Conservation (phyloP, 352 stramenopile species). For the Phytopythium delawarense region DNA sequence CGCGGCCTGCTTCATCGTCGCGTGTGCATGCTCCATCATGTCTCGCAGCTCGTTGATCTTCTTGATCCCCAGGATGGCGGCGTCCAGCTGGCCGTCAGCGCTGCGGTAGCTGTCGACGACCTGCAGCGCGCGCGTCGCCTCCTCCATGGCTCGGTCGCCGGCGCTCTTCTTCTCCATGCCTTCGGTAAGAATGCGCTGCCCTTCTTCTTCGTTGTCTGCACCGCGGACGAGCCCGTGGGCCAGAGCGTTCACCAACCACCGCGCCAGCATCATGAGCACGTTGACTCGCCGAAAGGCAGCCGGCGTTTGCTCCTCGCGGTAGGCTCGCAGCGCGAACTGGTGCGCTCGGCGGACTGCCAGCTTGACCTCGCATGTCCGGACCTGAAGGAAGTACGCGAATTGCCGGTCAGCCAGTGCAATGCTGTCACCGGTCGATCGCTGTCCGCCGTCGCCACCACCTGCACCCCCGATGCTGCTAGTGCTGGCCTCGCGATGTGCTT, state of each 20-base stretch:
- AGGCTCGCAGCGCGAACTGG: constrained; percentile 40
- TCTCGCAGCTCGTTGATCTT: constrained; percentile 52
- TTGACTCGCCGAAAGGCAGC: constrained; percentile 26
- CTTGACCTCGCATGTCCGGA: constrained; percentile 68
- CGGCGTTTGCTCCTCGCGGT: constrained; percentile 32
- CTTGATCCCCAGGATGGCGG: constrained; percentile 45
- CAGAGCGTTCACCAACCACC: constrained; percentile 67
- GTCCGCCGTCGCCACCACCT: neutral
- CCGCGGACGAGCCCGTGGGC: constrained; percentile 62
- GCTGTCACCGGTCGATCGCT: constrained; percentile 5
- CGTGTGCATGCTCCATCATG: constrained; percentile 39
- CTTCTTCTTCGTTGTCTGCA: constrained; percentile 59
- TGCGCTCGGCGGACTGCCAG: constrained; percentile 58
- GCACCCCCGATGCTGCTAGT: neutral
- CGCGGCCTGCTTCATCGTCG: constrained; percentile 31
- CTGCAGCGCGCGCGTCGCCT: constrained; percentile 34
- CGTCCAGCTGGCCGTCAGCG: constrained; percentile 43
- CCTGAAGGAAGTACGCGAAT: constrained; percentile 79
- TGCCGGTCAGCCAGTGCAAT: constrained; percentile 53
- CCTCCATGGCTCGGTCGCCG: constrained; percentile 43
- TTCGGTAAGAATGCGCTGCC: constrained; percentile 51
- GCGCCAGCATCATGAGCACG: constrained; percentile 54
- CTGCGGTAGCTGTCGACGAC: constrained; percentile 45
- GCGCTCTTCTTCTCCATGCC: constrained; percentile 49
- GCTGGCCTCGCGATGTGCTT: constrained; percentile 1